These are phyloP conservation scores for Dioscorea zingiberensis DNA, from an alignment of 106 monocot genomes.

Conservation along the genomic window DNA sequence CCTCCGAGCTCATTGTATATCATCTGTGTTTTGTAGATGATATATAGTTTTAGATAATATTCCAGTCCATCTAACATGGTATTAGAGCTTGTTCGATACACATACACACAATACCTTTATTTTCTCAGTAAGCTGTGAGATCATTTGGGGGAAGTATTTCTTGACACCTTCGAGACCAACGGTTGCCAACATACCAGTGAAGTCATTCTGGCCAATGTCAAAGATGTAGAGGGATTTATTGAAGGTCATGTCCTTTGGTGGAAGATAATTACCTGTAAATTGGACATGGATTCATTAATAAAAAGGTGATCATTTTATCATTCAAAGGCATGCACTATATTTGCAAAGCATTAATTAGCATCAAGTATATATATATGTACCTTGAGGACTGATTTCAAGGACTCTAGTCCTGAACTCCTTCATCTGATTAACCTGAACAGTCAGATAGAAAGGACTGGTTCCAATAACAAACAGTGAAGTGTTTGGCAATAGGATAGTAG, in stretches of 20 bases:
- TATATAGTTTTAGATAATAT: too few relatives aligned
- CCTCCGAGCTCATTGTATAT: constrained; percentile 56
- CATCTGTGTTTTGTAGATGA: too few relatives aligned
- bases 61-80: too few relatives aligned
- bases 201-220: constrained; percentile 87
- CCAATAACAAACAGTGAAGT: constrained; percentile 68
- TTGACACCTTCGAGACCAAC: constrained; percentile 38
- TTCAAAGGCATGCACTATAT: too few relatives aligned
- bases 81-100: too few relatives aligned
- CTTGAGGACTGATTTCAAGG: constrained; percentile 8
- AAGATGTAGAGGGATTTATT: constrained; percentile 57
- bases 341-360: too few relatives aligned
- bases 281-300: too few relatives aligned
- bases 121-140: constrained; percentile 44
- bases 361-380: constrained; percentile 8
- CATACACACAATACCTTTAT: too few relatives aligned
- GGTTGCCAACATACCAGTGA: constrained; percentile 56
- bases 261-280: constrained; percentile 20
- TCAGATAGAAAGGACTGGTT: constrained; percentile 61
- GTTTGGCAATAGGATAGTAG: constrained; percentile 62
- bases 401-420: constrained; percentile 38
- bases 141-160: constrained; percentile 61
- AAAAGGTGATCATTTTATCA: too few relatives aligned
- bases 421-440: constrained; percentile 68
- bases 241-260: constrained; percentile 37